Evolutionary conservation across 1,284 basidiomycete species (phyloP), one percentile per base, ranked within the genome.

Genomic region (Ceratobasidium theobromae): DNA sequence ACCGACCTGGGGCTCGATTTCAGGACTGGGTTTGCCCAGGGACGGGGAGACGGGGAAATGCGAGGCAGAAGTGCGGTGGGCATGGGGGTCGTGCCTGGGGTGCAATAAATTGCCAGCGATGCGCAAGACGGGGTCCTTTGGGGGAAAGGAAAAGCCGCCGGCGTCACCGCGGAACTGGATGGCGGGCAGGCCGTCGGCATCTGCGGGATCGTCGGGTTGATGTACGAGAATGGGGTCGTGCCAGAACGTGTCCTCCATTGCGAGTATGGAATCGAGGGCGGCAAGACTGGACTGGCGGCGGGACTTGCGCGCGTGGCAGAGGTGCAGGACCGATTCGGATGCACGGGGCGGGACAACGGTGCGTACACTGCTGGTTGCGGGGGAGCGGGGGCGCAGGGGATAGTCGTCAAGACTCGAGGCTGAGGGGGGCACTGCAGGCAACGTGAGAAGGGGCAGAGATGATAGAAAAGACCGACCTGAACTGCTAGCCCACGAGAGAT

Each of bases 231-330:
- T 25, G 43, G 46, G 28, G 0, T 27, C 16, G 16, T 48, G 45
- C 57, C 57, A 60, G 28, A 60, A 60, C 30, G 30, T 40, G 12
- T 60, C 57, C 32, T 60, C 57, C 57, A 60, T 60, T 2, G 57
- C 57, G 23, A 60, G 57, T 32, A 60, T 49, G 25, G 18, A 35
- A 16, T 60, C 57, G 18, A 60, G 57, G 6, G 57, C 57, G 18
- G 57, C 57, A 32, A 60, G 40, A n/a, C 57, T 60, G 11, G 57
- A 60, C 25, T 60, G 57, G 16, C 57, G 57, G 25, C 57, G 57
- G 25, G 18, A 49, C 3, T 45, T 43, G 43, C 45, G 57, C 14
- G 57, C 27, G 28, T 51, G 48, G 23, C 48, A 9, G 4, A 51
- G 23, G 9, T 51, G 48, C 12, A 60, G 45, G 32, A 43, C 49